Evolutionary conservation across 2,329 filamentous ascomycete species (phyloP), one percentile per base, ranked within the genome.

Genomic region (Penicillium expansum): DNA sequence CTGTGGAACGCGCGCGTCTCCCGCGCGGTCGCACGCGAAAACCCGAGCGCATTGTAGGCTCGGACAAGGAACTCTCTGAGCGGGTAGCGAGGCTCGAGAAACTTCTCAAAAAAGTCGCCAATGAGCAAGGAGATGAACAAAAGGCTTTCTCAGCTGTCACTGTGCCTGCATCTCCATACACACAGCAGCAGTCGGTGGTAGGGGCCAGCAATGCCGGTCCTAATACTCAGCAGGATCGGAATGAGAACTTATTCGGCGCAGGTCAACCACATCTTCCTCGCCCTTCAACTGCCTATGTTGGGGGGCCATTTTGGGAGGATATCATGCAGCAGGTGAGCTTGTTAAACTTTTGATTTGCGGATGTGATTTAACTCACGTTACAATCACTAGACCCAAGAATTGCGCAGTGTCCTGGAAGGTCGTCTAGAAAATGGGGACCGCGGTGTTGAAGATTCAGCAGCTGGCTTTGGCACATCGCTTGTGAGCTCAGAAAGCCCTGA

Each of bases 1-100:
- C 70, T 5, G 69, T 73, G 11, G 65, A 73, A 51, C 62, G 71
- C 20, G 64, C 69, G 2, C 68, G 71, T 51, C 60, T 72, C 3
- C 71, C 71, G 11, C 67, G 71, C 16, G 71, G 71, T n/a, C 65
- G 69, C 24, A 66, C 66, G 9, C 63, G 64, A 5, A 62, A 55
- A 41, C 18, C 52, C 22, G 59, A 63, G 33, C 59, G 59, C 30
- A 42, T 38, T 8, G 42, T 48, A 8, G 51, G 52, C 48, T 56
- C 57, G 0, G 60, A 67, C 11, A 54, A 61, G 41, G 57, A 65
- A 22, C 50, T 59, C 52, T 62, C 59, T 30, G 63, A 68, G 22
- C 65, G 67, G 16, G 63, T 71, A 1, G 60, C 64, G 7, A 65
- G 64, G 33, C 63, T 69, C 0, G 66, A 71, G 38, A 42, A 61